These are phyloP conservation scores for Tilletia caries DNA, from an alignment of 1,284 basidiomycete species.

Conservation along the genomic window DNA sequence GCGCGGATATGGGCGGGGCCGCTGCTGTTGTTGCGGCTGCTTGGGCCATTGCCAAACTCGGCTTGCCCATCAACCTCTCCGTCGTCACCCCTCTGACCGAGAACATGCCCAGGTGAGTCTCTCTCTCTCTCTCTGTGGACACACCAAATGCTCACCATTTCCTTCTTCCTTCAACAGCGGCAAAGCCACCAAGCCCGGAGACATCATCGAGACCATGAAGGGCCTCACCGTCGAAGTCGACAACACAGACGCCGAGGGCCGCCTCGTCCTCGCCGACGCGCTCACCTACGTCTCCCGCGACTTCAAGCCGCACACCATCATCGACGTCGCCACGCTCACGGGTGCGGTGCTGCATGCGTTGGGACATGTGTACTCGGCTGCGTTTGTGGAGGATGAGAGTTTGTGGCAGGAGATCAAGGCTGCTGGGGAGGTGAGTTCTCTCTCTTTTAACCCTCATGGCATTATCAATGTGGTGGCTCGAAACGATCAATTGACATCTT, in stretches of 20 bases:
- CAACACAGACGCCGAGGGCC: conserved; percentile 84
- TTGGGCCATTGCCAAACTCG: conserved; percentile 74
- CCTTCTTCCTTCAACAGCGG: conserved; percentile 54
- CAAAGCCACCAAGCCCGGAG: conserved; percentile 78
- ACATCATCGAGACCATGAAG: conserved; percentile 79
- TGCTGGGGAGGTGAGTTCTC: conserved; percentile 61
- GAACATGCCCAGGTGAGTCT: conserved; percentile 68
- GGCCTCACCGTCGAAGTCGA: conserved; percentile 82
- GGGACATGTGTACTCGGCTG: conserved; percentile 72
- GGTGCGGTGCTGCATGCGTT: conserved; percentile 53
- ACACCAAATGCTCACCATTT: not conserved
- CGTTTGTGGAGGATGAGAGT: conserved; percentile 64
- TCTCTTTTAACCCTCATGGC: not conserved
- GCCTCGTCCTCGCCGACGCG: conserved; percentile 71
- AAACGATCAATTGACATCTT: conserved; percentile 53
- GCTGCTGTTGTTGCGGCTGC: conserved; percentile 72
- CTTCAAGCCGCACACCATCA: conserved; percentile 74
- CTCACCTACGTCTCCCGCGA: conserved; percentile 76
- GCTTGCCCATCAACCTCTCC: conserved; percentile 74
- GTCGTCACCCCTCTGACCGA: conserved; percentile 74
- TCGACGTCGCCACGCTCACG: conserved; percentile 81
- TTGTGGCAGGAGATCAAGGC: conserved; percentile 67
- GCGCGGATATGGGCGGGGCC: conserved; percentile 58
- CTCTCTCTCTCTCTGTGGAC: not conserved
- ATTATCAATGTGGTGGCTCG: not conserved